Conservation (phyloP, 805 yeast genomes). For the Saturnispora quitensis region DNA sequence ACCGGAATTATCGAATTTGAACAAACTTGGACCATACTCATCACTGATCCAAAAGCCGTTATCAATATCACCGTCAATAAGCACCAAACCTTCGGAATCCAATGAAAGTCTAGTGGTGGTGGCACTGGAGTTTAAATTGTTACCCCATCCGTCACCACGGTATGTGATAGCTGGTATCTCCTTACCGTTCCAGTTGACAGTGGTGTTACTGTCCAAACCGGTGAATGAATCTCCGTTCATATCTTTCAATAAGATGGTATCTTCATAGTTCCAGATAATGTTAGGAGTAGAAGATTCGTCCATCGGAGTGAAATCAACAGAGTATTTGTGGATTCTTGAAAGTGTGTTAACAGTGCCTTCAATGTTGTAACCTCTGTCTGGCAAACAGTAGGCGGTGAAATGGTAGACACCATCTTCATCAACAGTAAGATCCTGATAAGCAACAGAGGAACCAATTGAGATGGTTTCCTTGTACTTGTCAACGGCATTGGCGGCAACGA, state of each 20-base stretch:
- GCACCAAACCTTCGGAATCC: slow-evolving; percentile 24
- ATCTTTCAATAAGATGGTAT: slow-evolving; percentile 25
- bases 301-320: slow-evolving; percentile 20
- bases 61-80: slow-evolving; percentile 22
- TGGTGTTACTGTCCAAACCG: slow-evolving; percentile 26
- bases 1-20: slow-evolving; percentile 22
- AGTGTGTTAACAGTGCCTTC: slow-evolving; percentile 24
- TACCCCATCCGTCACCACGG: slow-evolving; percentile 27
- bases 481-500: slow-evolving; percentile 18
- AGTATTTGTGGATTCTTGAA: slow-evolving; percentile 21
- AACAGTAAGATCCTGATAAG: slow-evolving; percentile 19
- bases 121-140: slow-evolving; percentile 12
- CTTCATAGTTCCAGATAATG: slow-evolving; percentile 23
- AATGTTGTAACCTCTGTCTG: slow-evolving; percentile 29
- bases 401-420: slow-evolving; percentile 19
- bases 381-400: slow-evolving; percentile 23
- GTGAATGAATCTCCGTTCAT: slow-evolving; percentile 22
- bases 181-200: slow-evolving; percentile 18
- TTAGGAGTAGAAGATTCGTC: slow-evolving; percentile 16
- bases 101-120: slow-evolving; percentile 23
- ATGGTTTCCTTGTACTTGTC: slow-evolving; percentile 26
- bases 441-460: slow-evolving; percentile 26
- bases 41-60: slow-evolving; percentile 29
- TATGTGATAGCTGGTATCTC: slow-evolving; percentile 23
- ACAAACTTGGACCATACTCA: slow-evolving; percentile 28